These are phyloP conservation scores for Beauveria sp. DNA, from an alignment of 2,329 filamentous ascomycete species.

Conservation along the genomic window DNA sequence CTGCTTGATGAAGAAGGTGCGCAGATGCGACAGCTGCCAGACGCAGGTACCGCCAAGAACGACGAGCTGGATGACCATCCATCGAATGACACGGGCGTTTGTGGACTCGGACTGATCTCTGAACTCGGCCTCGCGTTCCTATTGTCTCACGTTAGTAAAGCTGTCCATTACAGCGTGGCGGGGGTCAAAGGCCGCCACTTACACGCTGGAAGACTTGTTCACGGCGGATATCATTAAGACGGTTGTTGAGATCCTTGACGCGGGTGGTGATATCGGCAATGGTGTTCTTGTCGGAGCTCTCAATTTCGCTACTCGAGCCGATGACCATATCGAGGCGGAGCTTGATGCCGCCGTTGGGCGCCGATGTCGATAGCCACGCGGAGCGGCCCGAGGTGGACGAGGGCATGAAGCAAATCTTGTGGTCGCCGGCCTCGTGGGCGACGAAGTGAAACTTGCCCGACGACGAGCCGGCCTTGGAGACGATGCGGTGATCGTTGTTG, in stretches of 20 bases:
- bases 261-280: constrained; percentile 82
- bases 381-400: constrained; percentile 61
- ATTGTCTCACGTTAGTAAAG: constrained; percentile 5
- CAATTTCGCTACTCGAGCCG: constrained; percentile 88
- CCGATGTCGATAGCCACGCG: constrained; percentile 62
- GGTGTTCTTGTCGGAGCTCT: constrained; percentile 89
- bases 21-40: constrained; percentile 93
- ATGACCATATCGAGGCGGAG: constrained; percentile 86
- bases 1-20: constrained; percentile 99
- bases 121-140: constrained; percentile 98
- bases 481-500: constrained; percentile 94
- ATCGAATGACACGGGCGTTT: constrained; percentile 84
- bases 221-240: constrained; percentile 78
- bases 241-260: constrained; percentile 79
- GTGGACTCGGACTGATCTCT: constrained; percentile 93
- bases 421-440: constrained; percentile 87
- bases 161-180: not conserved
- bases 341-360: constrained; percentile 68
- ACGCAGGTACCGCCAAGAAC: constrained; percentile 83
- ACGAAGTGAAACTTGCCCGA: constrained; percentile 91
- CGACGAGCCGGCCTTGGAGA: constrained; percentile 70
- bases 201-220: constrained; percentile 97
- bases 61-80: constrained; percentile 84
- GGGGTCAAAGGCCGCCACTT: constrained; percentile 22
- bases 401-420: constrained; percentile 90